Conservation (phyloP, 1,284 basidiomycete genomes). For the Cutaneotrichosporon mucoides region DNA sequence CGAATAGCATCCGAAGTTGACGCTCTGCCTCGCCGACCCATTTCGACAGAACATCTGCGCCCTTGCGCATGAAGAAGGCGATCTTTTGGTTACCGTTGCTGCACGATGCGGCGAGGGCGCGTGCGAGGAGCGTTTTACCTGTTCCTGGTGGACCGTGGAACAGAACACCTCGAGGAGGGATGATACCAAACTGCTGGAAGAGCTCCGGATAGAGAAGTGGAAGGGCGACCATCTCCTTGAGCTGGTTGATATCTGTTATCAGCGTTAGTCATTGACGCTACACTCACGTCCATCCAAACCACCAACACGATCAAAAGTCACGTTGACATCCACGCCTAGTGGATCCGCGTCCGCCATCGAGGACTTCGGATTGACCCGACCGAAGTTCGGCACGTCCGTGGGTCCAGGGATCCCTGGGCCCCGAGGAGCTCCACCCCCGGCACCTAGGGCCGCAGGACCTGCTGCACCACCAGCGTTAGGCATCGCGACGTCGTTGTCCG, state of each 20-base stretch:
- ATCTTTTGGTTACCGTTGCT: conserved; percentile 85
- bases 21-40: conserved; percentile 99
- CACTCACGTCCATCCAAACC: conserved; percentile 72
- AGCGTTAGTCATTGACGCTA: conserved; percentile 46
- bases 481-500: conserved; percentile 19
- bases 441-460: background rate
- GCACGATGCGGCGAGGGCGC: conserved; percentile 91
- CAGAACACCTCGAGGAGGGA: conserved; percentile 91
- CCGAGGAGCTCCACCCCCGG: conserved; percentile 4
- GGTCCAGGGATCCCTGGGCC: conserved; percentile 67
- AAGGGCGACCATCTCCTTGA: conserved; percentile 98
- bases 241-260: conserved; percentile 70
- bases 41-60: conserved; percentile 95
- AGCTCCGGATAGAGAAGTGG: conserved; percentile 96
- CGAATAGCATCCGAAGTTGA: conserved; percentile 90
- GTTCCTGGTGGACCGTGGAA: conserved; percentile 97
- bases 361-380: conserved; percentile 49
- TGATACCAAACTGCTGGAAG: conserved; percentile 90
- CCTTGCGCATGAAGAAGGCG: conserved; percentile 99
- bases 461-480: conserved; percentile 1
- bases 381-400: conserved; percentile 47
- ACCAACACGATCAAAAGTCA: conserved; percentile 96
- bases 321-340: conserved; percentile 85
- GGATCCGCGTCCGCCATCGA: conserved; percentile 96
- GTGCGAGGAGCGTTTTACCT: conserved; percentile 79